phyloP scores from a whole-genome alignment of 768 basidiomycete species.

The Daedaleopsis sinensis region DNA sequence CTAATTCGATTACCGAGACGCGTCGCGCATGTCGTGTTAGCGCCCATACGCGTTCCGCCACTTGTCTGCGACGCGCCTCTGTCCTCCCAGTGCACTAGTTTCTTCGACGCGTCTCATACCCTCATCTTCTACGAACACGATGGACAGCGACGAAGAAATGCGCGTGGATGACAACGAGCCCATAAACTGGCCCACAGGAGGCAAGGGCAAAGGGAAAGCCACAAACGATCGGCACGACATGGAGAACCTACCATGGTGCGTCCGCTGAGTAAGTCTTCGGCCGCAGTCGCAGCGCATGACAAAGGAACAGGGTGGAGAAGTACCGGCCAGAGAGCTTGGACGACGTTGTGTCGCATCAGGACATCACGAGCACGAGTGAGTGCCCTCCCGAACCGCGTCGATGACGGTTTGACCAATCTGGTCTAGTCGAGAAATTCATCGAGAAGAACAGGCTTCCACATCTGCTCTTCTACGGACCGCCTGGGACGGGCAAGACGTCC shows the following conservation, averaged over 20 bases:
- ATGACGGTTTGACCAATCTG: neutral
- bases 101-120: neutral
- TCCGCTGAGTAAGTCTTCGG: slow-evolving; percentile 1
- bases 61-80: slow-evolving; percentile 9
- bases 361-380: slow-evolving; percentile 93
- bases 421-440: slow-evolving; percentile 92
- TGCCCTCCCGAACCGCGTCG: slow-evolving; percentile 10
- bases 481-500: slow-evolving; percentile 97
- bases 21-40: slow-evolving; percentile 25
- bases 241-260: slow-evolving; percentile 84
- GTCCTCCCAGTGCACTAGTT: neutral
- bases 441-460: slow-evolving; percentile 94
- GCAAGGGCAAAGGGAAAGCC: slow-evolving; percentile 62
- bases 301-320: slow-evolving; percentile 85
- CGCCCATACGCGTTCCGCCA: slow-evolving; percentile 9
- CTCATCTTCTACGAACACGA: slow-evolving; percentile 26
- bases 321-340: slow-evolving; percentile 90
- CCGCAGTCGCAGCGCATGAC: neutral
- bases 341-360: slow-evolving; percentile 96
- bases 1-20: slow-evolving; percentile 24
- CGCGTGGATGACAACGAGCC: slow-evolving; percentile 50
- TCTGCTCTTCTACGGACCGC: slow-evolving; percentile 95
- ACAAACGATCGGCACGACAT: slow-evolving; percentile 43
- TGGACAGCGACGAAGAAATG: slow-evolving; percentile 63
- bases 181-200: slow-evolving; percentile 26